Conservation (phyloP, 768 basidiomycete species). For the Pleurotus sapidus region DNA sequence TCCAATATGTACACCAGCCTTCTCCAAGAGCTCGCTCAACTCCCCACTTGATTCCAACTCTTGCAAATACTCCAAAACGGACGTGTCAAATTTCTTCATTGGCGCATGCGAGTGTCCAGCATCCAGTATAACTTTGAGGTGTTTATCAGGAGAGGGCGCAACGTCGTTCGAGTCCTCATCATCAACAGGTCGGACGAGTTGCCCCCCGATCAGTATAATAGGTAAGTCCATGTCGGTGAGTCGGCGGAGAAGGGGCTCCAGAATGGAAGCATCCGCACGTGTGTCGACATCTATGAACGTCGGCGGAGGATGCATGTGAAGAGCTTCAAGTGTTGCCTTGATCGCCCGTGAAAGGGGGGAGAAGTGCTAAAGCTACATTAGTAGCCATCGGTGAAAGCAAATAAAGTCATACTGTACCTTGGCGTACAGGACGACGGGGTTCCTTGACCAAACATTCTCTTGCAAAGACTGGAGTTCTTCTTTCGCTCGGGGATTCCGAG, state of each 20-base stretch:
- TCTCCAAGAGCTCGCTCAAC: not conserved
- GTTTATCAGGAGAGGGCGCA: not conserved
- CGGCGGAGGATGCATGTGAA: slow-evolving; percentile 60
- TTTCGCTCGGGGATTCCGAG: slow-evolving; percentile 44
- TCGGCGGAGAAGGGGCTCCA: slow-evolving; percentile 61
- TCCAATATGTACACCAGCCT: not conserved
- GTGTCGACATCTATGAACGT: slow-evolving; percentile 71
- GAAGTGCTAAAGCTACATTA: slow-evolving; percentile 40
- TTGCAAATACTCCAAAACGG: slow-evolving; percentile 3
- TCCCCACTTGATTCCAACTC: not conserved
- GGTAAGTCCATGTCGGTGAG: slow-evolving; percentile 63
- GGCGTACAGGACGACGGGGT: slow-evolving; percentile 74
- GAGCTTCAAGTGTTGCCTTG: slow-evolving; percentile 50
- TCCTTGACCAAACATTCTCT: slow-evolving; percentile 64
- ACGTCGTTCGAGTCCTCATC: not conserved
- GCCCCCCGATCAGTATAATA: slow-evolving; percentile 69
- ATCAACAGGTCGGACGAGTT: slow-evolving; percentile 23
- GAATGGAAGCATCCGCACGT: slow-evolving; percentile 65
- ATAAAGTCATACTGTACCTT: slow-evolving; percentile 40
- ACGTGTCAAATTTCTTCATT: not conserved
- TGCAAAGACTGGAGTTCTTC: slow-evolving; percentile 61
- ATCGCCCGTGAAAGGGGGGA: slow-evolving; percentile 67
- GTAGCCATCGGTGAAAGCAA: not conserved
- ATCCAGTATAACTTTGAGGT: not conserved
- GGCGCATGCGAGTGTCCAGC: not conserved